phyloP scores from a whole-genome alignment of 208 protist genomes.

The Acanthamoeba rhysodes region DNA sequence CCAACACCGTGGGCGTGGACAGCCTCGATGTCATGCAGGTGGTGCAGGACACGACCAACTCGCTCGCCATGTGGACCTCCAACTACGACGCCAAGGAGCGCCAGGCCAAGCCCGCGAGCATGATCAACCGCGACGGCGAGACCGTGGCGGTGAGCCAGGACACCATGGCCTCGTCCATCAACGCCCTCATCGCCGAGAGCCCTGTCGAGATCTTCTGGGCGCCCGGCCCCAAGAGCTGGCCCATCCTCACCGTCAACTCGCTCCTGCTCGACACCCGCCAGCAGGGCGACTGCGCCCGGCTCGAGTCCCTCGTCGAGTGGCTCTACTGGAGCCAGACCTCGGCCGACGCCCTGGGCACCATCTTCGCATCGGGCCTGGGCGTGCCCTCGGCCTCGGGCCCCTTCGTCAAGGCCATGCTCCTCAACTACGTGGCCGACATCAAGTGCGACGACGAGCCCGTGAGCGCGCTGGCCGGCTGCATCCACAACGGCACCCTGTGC shows the following conservation, averaged over 20 bases:
- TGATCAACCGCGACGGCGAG: background rate
- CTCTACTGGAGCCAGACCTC: conserved; percentile 6
- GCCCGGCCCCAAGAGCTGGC: background rate
- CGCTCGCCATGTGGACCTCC: too few relatives aligned
- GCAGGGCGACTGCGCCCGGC: background rate
- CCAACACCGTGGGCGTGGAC: background rate
- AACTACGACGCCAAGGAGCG: background rate
- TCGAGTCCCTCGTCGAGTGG: background rate
- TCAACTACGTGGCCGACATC: background rate
- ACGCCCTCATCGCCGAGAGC: background rate
- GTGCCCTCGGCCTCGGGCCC: too few relatives aligned
- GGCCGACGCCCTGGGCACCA: too few relatives aligned
- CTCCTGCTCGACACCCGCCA: background rate
- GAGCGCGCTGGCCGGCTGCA: background rate
- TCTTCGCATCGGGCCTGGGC: background rate
- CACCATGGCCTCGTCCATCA: background rate
- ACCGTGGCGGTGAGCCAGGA: background rate
- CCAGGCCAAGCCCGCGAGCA: background rate
- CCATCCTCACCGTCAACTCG: background rate
- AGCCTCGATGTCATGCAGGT: background rate
- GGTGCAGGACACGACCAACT: background rate
- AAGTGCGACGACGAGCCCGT: background rate
- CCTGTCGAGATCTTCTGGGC: background rate
- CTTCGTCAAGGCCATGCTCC: background rate
- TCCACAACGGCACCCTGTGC: background rate